Conservation (phyloP, 2,329 filamentous ascomycete genomes). For the Hyphodiscus sp. region DNA sequence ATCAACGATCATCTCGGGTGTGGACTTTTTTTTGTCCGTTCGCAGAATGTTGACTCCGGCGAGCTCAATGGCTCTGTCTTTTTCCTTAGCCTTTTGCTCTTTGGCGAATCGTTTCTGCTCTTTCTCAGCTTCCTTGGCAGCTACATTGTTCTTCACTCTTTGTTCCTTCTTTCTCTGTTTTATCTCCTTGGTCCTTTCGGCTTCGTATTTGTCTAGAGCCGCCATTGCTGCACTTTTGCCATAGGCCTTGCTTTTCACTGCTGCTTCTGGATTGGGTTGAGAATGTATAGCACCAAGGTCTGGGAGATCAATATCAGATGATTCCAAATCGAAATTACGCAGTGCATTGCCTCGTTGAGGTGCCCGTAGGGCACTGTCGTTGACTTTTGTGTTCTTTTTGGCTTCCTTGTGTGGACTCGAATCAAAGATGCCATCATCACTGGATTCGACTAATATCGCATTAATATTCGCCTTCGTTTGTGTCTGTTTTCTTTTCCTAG, state of each 20-base stretch:
- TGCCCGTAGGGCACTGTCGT: neutral
- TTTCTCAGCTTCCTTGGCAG: conserved; percentile 34
- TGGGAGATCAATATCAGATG: conserved; percentile 17
- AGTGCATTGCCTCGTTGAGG: neutral
- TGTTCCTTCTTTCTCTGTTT: conserved; percentile 16
- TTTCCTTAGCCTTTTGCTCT: conserved; percentile 56
- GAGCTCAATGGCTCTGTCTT: conserved; percentile 57
- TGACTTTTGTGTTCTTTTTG: neutral
- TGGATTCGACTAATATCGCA: neutral
- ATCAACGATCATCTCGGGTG: conserved; percentile 72
- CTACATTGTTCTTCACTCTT: conserved; percentile 14
- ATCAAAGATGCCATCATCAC: conserved; percentile 9
- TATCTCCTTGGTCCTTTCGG: conserved; percentile 13
- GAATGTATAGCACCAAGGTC: conserved; percentile 7
- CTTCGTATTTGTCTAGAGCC: conserved; percentile 11
- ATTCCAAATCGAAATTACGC: neutral
- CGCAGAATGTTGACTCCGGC: conserved; percentile 68
- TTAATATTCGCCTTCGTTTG: conserved; percentile 4
- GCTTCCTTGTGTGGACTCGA: neutral
- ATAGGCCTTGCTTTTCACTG: neutral
- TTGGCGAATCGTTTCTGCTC: conserved; percentile 52
- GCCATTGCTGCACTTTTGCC: conserved; percentile 1
- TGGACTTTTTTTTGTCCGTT: conserved; percentile 66
- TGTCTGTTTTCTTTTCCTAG: conserved; percentile 12
- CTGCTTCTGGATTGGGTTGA: neutral